These are phyloP conservation scores for Acanthamoeba lenticulata DNA, from an alignment of 208 protist genomes.

Conservation along the genomic window DNA sequence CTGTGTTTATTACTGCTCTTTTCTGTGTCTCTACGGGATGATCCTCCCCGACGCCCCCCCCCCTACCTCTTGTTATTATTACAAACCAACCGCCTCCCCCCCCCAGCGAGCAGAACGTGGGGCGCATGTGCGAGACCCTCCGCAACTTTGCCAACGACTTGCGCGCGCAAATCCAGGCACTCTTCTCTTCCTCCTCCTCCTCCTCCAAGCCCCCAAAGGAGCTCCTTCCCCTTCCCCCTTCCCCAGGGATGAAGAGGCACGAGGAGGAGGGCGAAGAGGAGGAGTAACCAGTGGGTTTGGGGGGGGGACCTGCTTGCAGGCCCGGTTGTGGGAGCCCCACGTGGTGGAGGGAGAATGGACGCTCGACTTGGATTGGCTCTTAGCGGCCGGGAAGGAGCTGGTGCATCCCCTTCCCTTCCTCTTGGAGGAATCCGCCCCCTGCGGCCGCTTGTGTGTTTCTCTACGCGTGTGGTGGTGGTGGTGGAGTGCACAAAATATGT, in stretches of 20 bases:
- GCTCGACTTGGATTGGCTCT: neutral
- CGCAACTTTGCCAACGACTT: constrained; percentile 22
- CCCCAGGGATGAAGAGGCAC: too few species aligned
- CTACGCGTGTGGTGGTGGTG: too few species aligned
- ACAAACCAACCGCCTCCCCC: too few species aligned
- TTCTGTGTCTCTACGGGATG: neutral
- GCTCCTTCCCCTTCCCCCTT: too few species aligned
- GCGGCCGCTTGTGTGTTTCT: neutral
- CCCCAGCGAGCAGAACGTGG: neutral
- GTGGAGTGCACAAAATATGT: too few species aligned
- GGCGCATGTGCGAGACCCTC: neutral
- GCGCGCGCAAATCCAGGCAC: neutral
- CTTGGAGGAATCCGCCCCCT: neutral
- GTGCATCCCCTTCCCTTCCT: neutral
- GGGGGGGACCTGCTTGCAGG: neutral
- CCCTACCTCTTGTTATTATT: too few species aligned
- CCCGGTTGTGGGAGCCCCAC: constrained; percentile 20
- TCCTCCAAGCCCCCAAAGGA: too few species aligned
- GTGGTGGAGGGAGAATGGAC: neutral
- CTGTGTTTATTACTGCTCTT: neutral
- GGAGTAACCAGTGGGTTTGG: too few species aligned
- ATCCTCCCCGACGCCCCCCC: neutral
- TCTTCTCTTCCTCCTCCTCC: neutral
- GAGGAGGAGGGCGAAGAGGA: too few species aligned
- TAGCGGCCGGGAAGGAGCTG: neutral